Evolutionary conservation across 2,329 filamentous ascomycete genomes (phyloP).

Genomic region (Pseudopithomyces maydicus): DNA sequence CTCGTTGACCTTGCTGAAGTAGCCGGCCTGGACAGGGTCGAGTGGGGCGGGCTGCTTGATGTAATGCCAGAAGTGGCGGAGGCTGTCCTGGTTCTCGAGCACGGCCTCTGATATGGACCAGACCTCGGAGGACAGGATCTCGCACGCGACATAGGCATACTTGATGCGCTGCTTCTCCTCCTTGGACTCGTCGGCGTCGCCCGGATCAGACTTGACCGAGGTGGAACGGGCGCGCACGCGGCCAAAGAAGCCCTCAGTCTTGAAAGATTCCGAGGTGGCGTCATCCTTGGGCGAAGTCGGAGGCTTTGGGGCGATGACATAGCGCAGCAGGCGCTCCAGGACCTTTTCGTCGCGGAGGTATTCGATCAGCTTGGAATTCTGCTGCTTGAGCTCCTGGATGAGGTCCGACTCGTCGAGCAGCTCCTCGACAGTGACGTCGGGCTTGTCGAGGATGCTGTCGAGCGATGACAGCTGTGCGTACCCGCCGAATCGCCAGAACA

Average conservation of each 20-base stretch:
- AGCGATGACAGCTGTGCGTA: slow-evolving; percentile 98
- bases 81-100: slow-evolving; percentile 78
- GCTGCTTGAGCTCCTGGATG: slow-evolving; percentile 96
- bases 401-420: slow-evolving; percentile 94
- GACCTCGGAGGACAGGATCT: slow-evolving; percentile 92
- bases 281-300: slow-evolving; percentile 43
- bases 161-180: slow-evolving; percentile 89
- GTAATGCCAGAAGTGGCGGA: slow-evolving; percentile 91
- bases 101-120: slow-evolving; percentile 96
- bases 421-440: slow-evolving; percentile 92
- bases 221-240: slow-evolving; percentile 52
- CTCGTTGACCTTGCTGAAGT: slow-evolving; percentile 99
- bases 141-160: slow-evolving; percentile 91
- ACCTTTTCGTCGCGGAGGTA: slow-evolving; percentile 88
- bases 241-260: slow-evolving; percentile 52
- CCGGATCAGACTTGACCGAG: slow-evolving; percentile 48
- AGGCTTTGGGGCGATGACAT: slow-evolving; percentile 81
- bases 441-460: slow-evolving; percentile 95
- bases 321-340: slow-evolving; percentile 83
- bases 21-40: slow-evolving; percentile 91
- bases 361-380: slow-evolving; percentile 97
- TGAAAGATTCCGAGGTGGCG: slow-evolving; percentile 50
- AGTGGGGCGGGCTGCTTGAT: slow-evolving; percentile 81
- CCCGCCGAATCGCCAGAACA: slow-evolving; percentile 99
- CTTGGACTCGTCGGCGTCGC: slow-evolving; percentile 66